Evolutionary conservation across 495 filamentous ascomycete genomes (phyloP).

Genomic region (Bryoglossum gracile): DNA sequence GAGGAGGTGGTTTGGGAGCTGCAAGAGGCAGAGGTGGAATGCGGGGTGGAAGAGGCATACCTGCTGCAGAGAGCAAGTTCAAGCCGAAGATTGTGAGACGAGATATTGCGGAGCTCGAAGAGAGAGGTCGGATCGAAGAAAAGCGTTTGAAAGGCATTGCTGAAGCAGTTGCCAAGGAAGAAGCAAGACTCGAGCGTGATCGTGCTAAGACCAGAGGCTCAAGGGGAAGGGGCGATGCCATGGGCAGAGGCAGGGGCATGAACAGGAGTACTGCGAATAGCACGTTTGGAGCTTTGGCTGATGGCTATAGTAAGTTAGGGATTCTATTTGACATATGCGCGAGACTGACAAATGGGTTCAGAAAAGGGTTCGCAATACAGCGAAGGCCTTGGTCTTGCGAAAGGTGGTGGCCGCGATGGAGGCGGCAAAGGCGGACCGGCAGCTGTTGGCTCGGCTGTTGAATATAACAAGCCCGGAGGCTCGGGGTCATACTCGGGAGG

Average conservation of each 20-base stretch:
- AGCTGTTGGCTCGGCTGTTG: background rate
- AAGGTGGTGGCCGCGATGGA: too few species aligned
- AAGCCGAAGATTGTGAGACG: slow-evolving; percentile 21
- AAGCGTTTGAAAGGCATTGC: slow-evolving; percentile 4
- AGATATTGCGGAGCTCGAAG: slow-evolving; percentile 14
- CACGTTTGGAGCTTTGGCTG: background rate
- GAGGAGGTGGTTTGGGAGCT: background rate
- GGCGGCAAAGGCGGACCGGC: background rate
- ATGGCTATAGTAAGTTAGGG: background rate
- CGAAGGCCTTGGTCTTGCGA: too few species aligned
- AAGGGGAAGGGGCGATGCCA: background rate
- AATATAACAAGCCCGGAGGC: too few species aligned
- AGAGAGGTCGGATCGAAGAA: slow-evolving; percentile 7
- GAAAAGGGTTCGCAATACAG: too few species aligned
- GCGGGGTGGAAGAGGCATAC: slow-evolving; percentile 5
- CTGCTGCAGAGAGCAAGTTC: slow-evolving; percentile 17
- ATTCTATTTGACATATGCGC: too few species aligned
- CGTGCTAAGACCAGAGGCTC: slow-evolving; percentile 7
- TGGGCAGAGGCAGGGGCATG: background rate
- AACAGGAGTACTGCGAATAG: background rate
- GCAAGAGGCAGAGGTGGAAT: too few species aligned
- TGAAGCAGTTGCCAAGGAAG: background rate
- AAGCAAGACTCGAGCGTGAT: background rate
- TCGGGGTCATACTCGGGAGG: background rate
- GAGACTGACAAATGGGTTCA: too few species aligned